Percentiles rank a stretch among this genome's conserved stretches.
Evolutionary conservation across 345 rosid genomes (phyloP).

Genomic region (Dovyalis caffra): DNA sequence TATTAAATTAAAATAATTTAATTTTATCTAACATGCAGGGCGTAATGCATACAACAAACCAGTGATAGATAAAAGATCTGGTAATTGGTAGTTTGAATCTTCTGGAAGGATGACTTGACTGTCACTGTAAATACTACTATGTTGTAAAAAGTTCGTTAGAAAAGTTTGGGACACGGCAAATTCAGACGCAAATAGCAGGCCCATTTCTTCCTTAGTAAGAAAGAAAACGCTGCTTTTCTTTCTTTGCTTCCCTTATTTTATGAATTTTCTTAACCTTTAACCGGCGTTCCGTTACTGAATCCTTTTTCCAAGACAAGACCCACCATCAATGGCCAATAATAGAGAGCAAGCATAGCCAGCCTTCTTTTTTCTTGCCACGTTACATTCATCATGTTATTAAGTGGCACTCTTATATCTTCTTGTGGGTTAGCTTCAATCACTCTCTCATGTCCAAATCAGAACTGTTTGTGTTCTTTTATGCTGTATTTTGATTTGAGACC

Average conservation of each 20-base stretch:
- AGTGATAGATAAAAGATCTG: neutral
- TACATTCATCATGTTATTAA: neutral
- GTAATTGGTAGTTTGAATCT: neutral
- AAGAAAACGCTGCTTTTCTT: neutral
- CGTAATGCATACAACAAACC: too few species aligned
- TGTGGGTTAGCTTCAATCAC: neutral
- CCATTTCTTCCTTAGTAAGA: slow-evolving; percentile 49
- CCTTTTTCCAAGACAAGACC: slow-evolving; percentile 4
- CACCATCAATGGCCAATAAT: neutral
- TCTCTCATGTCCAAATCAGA: neutral
- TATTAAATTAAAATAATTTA: too few species aligned
- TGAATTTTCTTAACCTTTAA: neutral
- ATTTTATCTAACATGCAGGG: too few species aligned
- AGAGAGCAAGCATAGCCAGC: neutral
- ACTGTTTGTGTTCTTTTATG: neutral
- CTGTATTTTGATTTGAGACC: slow-evolving; percentile 4
- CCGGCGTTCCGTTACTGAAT: slow-evolving; percentile 11
- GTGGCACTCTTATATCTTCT: slow-evolving; percentile 3
- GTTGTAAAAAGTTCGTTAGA: neutral
- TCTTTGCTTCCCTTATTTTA: neutral
- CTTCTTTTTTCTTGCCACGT: neutral
- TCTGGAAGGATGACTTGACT: neutral
- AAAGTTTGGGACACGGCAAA: neutral
- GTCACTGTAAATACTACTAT: neutral
- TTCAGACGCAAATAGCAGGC: neutral